Percentiles rank a stretch among this genome's conserved stretches.
Conservation (phyloP, 805 yeast species). For the Cyberlindnera maclurae region DNA sequence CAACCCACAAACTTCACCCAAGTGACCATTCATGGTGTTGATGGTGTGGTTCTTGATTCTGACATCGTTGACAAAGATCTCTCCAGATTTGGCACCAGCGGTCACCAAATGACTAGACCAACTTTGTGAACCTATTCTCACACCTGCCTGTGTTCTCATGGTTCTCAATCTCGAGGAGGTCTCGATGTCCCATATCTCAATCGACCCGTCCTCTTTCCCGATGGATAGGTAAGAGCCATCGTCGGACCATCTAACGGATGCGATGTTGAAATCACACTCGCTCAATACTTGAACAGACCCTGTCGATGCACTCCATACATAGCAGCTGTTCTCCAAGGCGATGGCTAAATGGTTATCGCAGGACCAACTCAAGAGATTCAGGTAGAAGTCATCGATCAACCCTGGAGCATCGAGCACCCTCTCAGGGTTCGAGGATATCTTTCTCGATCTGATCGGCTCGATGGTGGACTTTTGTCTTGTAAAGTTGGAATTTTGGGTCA, state of each 20-base stretch:
- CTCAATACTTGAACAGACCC: constrained; percentile 69
- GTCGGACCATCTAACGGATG: constrained; percentile 84
- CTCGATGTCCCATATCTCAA: constrained; percentile 93
- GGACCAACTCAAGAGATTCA: constrained; percentile 87
- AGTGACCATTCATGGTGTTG: constrained; percentile 53
- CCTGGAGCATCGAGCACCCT: constrained; percentile 96
- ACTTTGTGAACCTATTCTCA: constrained; percentile 74
- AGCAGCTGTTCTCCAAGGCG: constrained; percentile 77
- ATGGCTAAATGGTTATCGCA: constrained; percentile 73
- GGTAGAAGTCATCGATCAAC: constrained; percentile 83
- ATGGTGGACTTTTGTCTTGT: constrained; percentile 31
- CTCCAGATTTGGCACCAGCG: constrained; percentile 84
- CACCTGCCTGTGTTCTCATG: constrained; percentile 58
- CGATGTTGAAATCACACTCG: constrained; percentile 50
- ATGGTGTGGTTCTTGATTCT: constrained; percentile 74
- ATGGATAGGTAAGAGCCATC: constrained; percentile 83
- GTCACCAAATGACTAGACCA: constrained; percentile 82
- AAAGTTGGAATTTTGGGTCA: constrained; percentile 19
- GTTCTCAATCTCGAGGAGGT: constrained; percentile 67
- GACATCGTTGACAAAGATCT: constrained; percentile 83
- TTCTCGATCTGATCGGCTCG: constrained; percentile 64
- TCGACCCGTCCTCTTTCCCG: constrained; percentile 74
- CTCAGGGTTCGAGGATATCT: constrained; percentile 82
- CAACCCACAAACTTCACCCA: constrained; percentile 89
- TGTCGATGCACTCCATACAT: constrained; percentile 85